Evolutionary conservation across 495 filamentous ascomycete genomes (phyloP).

Genomic region (Lasiosphaeria ovina): DNA sequence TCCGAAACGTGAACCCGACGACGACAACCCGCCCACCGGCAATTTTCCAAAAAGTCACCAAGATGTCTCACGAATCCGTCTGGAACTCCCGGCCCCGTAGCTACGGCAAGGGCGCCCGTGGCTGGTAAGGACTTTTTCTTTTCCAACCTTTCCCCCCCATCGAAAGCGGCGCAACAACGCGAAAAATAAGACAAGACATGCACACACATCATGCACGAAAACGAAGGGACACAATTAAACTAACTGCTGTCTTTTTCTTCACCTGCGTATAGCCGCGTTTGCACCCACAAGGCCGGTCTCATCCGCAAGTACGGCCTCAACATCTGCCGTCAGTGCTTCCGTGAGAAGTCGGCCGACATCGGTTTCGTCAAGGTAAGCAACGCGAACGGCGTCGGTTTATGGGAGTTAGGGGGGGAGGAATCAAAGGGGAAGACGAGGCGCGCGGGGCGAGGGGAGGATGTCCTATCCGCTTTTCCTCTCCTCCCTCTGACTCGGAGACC

Average conservation of each 20-base stretch:
- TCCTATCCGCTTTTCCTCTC: too few relatives aligned
- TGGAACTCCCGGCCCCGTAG: constrained; percentile 97
- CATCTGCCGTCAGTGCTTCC: constrained; percentile 99
- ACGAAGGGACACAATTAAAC: constrained; percentile 12
- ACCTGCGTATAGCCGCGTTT: constrained; percentile 72
- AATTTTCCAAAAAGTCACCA: constrained; percentile 30
- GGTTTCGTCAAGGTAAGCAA: constrained; percentile 88
- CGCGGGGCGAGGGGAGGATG: not conserved
- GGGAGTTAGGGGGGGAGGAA: not conserved
- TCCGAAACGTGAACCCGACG: constrained; percentile 4
- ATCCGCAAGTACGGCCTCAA: constrained; percentile 99
- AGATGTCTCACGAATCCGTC: constrained; percentile 98
- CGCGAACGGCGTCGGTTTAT: too few relatives aligned
- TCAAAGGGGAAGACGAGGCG: not conserved
- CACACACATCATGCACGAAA: constrained; percentile 8
- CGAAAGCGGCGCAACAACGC: constrained; percentile 8
- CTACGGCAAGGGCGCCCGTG: constrained; percentile 92
- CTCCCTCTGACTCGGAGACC: too few relatives aligned
- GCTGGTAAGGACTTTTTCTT: constrained; percentile 63
- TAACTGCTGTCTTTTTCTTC: constrained; percentile 16
- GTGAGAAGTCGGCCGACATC: constrained; percentile 94
- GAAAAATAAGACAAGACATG: not conserved
- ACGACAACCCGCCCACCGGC: constrained; percentile 3
- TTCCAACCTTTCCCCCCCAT: not conserved
- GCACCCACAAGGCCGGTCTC: constrained; percentile 89